Evolutionary conservation across 1,139 yeast species (phyloP).

Genomic region (Diutina siamensis): DNA sequence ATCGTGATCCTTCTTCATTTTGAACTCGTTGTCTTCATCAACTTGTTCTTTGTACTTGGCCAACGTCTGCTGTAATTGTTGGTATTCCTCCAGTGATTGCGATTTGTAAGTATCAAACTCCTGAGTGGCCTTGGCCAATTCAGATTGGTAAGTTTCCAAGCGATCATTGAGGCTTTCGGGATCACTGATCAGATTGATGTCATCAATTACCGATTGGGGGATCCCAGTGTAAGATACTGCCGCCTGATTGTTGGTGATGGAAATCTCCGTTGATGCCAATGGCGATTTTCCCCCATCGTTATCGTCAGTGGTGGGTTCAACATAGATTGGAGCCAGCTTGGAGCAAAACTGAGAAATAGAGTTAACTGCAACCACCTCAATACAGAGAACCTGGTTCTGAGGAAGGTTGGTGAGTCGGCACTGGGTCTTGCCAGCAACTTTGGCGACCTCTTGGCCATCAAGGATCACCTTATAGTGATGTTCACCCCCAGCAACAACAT

Average conservation of each 20-base stretch:
- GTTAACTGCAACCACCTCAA: slow-evolving; percentile 31
- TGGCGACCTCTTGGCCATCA: slow-evolving; percentile 28
- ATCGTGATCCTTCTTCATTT: slow-evolving; percentile 20
- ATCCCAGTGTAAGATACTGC: slow-evolving; percentile 8
- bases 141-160: slow-evolving; percentile 19
- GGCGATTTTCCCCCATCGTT: neutral
- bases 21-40: slow-evolving; percentile 22
- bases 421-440: slow-evolving; percentile 21
- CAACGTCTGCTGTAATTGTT: slow-evolving; percentile 14
- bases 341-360: slow-evolving; percentile 26
- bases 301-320: slow-evolving; percentile 7
- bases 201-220: slow-evolving; percentile 11
- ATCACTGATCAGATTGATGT: slow-evolving; percentile 13
- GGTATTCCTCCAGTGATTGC: slow-evolving; percentile 15
- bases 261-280: neutral
- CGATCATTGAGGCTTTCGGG: slow-evolving; percentile 16
- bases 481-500: slow-evolving; percentile 25
- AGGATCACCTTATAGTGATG: slow-evolving; percentile 25
- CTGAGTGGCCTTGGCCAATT: slow-evolving; percentile 15
- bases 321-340: slow-evolving; percentile 22
- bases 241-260: slow-evolving; percentile 7
- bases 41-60: slow-evolving; percentile 17
- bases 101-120: slow-evolving; percentile 18
- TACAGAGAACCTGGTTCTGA: slow-evolving; percentile 20
- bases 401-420: slow-evolving; percentile 26